Evolutionary conservation across 1,139 yeast genomes (phyloP).

Genomic region (Ogataea hybrid): DNA sequence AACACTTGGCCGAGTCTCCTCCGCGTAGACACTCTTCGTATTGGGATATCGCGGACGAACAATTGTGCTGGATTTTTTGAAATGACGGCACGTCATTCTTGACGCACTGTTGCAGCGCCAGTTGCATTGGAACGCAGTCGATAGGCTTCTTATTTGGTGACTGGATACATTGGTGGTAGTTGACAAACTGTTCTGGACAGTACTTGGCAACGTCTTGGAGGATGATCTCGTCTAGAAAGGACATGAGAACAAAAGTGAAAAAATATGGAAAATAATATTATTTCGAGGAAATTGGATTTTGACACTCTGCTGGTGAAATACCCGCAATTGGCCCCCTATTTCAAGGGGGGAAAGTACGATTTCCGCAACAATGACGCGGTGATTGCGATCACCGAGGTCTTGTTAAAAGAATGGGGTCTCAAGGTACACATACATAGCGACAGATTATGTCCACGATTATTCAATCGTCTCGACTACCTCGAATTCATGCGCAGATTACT

Average conservation of each 20-base stretch:
- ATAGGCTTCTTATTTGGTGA: slow-evolving; percentile 41
- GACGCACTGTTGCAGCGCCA: slow-evolving; percentile 54
- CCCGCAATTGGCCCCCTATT: slow-evolving; percentile 17
- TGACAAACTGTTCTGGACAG: slow-evolving; percentile 65
- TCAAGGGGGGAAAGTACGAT: slow-evolving; percentile 13
- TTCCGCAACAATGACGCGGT: slow-evolving; percentile 24
- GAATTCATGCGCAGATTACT: slow-evolving; percentile 19
- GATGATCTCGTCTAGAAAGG: slow-evolving; percentile 51
- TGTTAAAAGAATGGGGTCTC: slow-evolving; percentile 21
- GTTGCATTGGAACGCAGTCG: slow-evolving; percentile 51
- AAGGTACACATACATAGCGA: slow-evolving; percentile 15
- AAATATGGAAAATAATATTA: slow-evolving; percentile 5
- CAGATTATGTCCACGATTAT: slow-evolving; percentile 32
- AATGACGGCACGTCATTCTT: slow-evolving; percentile 60
- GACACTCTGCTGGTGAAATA: slow-evolving; percentile 9
- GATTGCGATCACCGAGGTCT: slow-evolving; percentile 20
- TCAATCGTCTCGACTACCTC: slow-evolving; percentile 30
- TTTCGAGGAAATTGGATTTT: slow-evolving; percentile 11
- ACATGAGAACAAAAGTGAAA: slow-evolving; percentile 27
- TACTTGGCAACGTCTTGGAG: slow-evolving; percentile 59
- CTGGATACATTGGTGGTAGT: slow-evolving; percentile 61
- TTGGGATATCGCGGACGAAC: slow-evolving; percentile 52
- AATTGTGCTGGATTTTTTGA: slow-evolving; percentile 56
- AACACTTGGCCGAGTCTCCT: slow-evolving; percentile 26
- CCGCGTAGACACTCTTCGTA: slow-evolving; percentile 57